Percentiles rank a stretch among this genome's conserved stretches.
These are phyloP conservation scores for Rhododendron ferrugineum DNA, from an alignment of 148 eudicot genomes.

Conservation along the genomic window DNA sequence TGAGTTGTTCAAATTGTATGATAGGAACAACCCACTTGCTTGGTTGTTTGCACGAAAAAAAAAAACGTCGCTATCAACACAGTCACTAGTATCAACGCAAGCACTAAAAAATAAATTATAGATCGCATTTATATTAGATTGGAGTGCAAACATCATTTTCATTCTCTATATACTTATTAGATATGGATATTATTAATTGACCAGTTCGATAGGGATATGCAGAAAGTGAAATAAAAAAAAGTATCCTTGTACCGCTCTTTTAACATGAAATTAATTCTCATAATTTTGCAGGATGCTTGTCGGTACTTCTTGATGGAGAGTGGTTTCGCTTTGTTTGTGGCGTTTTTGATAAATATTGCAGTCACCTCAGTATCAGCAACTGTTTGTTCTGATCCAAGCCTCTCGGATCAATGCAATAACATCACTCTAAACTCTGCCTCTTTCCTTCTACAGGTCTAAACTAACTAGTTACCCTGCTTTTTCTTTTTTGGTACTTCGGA, in stretches of 20 bases:
- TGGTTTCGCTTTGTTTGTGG: slow-evolving; percentile 36
- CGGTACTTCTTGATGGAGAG: slow-evolving; percentile 74
- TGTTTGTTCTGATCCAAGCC: slow-evolving; percentile 39
- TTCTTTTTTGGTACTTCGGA: not conserved
- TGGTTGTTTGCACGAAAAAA: too few relatives aligned
- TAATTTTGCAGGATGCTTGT: slow-evolving; percentile 71
- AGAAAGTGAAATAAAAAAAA: too few relatives aligned
- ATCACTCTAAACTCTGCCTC: slow-evolving; percentile 66
- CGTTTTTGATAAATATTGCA: slow-evolving; percentile 61
- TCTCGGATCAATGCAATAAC: slow-evolving; percentile 45
- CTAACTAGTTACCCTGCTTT: not conserved
- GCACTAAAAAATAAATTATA: too few relatives aligned
- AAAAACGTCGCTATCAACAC: too few relatives aligned
- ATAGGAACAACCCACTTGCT: too few relatives aligned
- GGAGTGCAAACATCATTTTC: too few relatives aligned
- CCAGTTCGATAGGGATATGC: too few relatives aligned
- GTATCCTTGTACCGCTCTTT: not conserved
- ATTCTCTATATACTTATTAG: too few relatives aligned
- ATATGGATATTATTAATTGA: too few relatives aligned
- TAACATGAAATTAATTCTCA: not conserved
- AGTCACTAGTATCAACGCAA: too few relatives aligned
- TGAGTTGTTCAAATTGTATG: too few relatives aligned
- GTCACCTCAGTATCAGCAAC: slow-evolving; percentile 67
- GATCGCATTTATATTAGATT: too few relatives aligned
- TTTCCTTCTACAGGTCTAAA: slow-evolving; percentile 50